A percentile compares a stretch with the other conserved stretches of the same genome.
phyloP scores from a whole-genome alignment of 106 monocot species.

The Dioscorea dumetorum region DNA sequence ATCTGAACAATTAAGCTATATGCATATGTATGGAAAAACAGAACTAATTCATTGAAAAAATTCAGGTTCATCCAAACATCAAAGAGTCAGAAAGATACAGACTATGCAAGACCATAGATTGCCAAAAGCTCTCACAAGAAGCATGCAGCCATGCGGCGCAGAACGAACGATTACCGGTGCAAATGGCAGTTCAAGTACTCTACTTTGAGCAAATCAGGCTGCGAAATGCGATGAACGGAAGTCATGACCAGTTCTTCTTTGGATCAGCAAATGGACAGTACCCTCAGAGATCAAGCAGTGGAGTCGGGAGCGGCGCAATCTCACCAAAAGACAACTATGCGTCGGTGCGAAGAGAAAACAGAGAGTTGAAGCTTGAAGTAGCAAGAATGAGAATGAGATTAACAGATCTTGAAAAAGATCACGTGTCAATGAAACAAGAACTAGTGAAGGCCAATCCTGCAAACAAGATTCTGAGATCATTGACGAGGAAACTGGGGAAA shows the following conservation, averaged over 20 bases:
- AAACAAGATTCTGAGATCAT: constrained; percentile 42
- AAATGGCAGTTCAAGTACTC: constrained; percentile 95
- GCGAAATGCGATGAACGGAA: constrained; percentile 59
- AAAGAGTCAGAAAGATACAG: constrained; percentile 80
- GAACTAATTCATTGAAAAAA: not conserved
- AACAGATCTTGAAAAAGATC: constrained; percentile 85
- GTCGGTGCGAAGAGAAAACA: constrained; percentile 71
- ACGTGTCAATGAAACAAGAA: constrained; percentile 77
- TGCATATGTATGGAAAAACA: not conserved
- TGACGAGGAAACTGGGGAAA: constrained; percentile 48
- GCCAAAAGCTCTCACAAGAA: constrained; percentile 81
- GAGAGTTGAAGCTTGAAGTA: constrained; percentile 82
- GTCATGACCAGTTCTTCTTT: constrained; percentile 57
- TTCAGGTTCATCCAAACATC: constrained; percentile 90
- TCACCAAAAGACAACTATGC: constrained; percentile 85
- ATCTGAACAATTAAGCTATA: not conserved
- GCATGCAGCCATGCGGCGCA: constrained; percentile 94
- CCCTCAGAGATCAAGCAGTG: constrained; percentile 56
- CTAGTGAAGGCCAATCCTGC: constrained; percentile 58
- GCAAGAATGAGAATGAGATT: constrained; percentile 89
- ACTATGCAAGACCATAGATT: constrained; percentile 85
- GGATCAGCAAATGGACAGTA: constrained; percentile 30
- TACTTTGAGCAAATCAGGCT: constrained; percentile 88
- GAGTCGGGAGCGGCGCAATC: constrained; percentile 63
- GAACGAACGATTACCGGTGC: constrained; percentile 82